Evolutionary conservation across 306 rosid species (phyloP), one percentile per base, ranked within the genome.

Genomic region (Alnus rubra): DNA sequence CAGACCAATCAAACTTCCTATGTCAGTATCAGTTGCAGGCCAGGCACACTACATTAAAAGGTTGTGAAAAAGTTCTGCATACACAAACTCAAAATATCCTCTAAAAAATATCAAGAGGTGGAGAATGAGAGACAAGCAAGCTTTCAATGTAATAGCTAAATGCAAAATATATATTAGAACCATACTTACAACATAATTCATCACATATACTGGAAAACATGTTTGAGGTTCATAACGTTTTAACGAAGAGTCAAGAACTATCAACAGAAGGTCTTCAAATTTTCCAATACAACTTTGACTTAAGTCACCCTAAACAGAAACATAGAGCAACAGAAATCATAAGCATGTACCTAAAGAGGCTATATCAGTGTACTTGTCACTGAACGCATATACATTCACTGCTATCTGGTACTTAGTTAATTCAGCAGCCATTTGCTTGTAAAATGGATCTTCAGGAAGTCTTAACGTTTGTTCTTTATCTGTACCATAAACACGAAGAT

Each of bases 371-470:
- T 96, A 96, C 83, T 93, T 96, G 87, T 96, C 99, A 89, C 99
- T 93, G 83, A 96, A 91, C 69, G 97, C 93, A 86, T 86, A 96
- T 28, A 96, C 81, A 78, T 96, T 86, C 59, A 85, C 91, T 70
- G 93, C 92, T 80, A 96, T 96, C 84, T 96, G 99, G 88, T 78
- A 89, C 84, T 96, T 96, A 47, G 97, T 89, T 83, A 96, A 90
- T 84, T 96, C 99, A 51, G 99, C 99, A 77, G 99, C 99, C 99
- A 96, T 93, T 83, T 96, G 99, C 88, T 96, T 96, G 89, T 96
- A 96, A 81, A 93, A 91, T 71, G 97, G 99, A 88, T 96, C 99
- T 84, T 96, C 98, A 0, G 99, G 97, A 76, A 93, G 78, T 82
- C 99, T 91, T 73, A 90, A 75, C 48, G 80, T 84, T 79, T 93